phyloP scores from a whole-genome alignment of 345 rosid genomes.

The Leavenworthia alabamica region DNA sequence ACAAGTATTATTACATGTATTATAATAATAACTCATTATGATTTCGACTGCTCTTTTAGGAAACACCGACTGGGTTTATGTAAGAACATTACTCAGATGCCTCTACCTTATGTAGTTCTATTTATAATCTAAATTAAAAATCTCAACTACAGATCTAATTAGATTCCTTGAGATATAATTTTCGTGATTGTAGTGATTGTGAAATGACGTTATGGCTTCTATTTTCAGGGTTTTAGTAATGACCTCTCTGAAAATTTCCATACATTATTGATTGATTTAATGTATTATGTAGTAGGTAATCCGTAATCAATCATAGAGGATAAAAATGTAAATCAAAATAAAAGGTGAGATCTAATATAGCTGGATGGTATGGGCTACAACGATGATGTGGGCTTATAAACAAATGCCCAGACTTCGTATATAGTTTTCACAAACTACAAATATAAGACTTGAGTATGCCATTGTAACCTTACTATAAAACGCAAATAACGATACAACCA shows the following conservation, averaged over 20 bases:
- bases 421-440: not conserved
- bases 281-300: no score
- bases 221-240: not conserved
- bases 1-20: not conserved
- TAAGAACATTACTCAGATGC: not conserved
- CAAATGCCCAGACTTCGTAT: no score
- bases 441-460: not conserved
- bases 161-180: not conserved
- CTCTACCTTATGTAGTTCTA: no score
- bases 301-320: not conserved
- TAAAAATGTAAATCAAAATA: no score
- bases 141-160: not conserved
- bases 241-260: not conserved
- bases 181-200: slow-evolving; percentile 2
- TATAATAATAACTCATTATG: slow-evolving; percentile 19
- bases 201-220: slow-evolving; percentile 13
- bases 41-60: not conserved
- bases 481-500: not conserved
- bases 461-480: not conserved
- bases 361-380: not conserved
- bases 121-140: not conserved
- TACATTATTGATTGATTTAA: slow-evolving; percentile 17
- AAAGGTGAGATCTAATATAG: not conserved
- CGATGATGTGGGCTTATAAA: not conserved
- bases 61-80: not conserved